These are phyloP conservation scores for Albifimbria verrucaria DNA, from an alignment of 2,329 filamentous ascomycete species.

Conservation along the genomic window DNA sequence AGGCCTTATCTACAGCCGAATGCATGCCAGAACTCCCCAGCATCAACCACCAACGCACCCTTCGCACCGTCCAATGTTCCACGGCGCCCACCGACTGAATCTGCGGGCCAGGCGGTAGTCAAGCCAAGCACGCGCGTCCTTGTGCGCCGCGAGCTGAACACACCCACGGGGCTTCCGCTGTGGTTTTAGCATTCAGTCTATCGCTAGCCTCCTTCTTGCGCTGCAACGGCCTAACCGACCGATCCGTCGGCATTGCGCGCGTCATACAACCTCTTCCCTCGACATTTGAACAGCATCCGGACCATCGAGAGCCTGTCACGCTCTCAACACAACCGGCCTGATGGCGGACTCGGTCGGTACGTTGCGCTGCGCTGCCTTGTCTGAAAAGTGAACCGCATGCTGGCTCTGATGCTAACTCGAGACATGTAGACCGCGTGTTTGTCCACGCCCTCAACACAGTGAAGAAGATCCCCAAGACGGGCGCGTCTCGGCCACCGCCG, in stretches of 20 bases:
- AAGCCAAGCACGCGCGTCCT: neutral
- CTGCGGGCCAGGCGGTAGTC: neutral
- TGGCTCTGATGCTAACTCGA: constrained; percentile 6
- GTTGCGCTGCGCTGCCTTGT: constrained; percentile 3
- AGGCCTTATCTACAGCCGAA: neutral
- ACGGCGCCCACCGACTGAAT: neutral
- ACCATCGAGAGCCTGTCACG: neutral
- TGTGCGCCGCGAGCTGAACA: neutral
- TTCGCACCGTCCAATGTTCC: neutral
- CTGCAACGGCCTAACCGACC: neutral
- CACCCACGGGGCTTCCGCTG: neutral
- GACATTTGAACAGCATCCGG: neutral
- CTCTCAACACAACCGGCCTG: neutral
- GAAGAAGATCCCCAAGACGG: constrained; percentile 93
- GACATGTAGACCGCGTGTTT: constrained; percentile 83
- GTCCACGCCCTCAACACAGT: constrained; percentile 98
- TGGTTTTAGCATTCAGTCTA: neutral
- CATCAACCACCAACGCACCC: neutral
- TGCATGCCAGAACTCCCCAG: neutral
- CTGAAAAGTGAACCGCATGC: neutral
- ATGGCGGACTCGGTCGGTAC: constrained; percentile 28
- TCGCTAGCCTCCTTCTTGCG: neutral
- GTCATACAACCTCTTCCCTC: neutral
- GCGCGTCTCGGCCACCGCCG: constrained; percentile 82
- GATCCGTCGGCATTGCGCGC: neutral